Evolutionary conservation across 495 filamentous ascomycete genomes (phyloP), one percentile per base, ranked within the genome.

Genomic region (Cudoniella acicularis): DNA sequence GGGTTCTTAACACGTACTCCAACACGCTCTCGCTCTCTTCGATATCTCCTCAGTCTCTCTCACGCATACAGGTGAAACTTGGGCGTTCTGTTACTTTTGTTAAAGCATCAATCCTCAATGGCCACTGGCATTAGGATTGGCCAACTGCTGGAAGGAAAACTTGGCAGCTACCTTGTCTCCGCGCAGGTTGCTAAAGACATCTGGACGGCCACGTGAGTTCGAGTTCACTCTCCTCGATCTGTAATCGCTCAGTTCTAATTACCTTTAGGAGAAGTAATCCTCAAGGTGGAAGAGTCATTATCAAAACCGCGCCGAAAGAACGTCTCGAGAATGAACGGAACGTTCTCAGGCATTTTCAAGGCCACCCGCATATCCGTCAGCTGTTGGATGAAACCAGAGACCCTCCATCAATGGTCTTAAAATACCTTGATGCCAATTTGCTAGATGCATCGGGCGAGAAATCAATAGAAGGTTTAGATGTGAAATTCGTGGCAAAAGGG

Each of bases 261-360:
- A 51, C 41, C 62, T 26, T 57, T 36, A 59, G 52, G 47, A 67
- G 55, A 56, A 74, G 67, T 54, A 68, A 67, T 49, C 27, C 57
- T 57, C 57, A 36, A 26, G 53, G 64, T 51, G 56, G 75, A 42
- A 63, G 59, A 27, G 70, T 73, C 18, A 69, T 75, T 47, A 63
- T 74, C 48, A 77, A 77, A 62, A 74, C 65, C 49, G 67, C 70
- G 24, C 58, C 66, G 11, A 70, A 76, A 59, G 68, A 61, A 66
- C 70, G 70, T 18, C 50, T 77, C 20, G 62, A 69, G 41, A 77
- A 78, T 58, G 75, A 79, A 62, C 67, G 68, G 23, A 69, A 75
- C 49, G 54, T 79, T 58, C 68, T 77, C 13, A 69, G 66, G 52
- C 71, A 61, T 61, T 77, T 76, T 64, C 73, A 74, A 61, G 23